Conservation (phyloP, 257 asterid genomes). For the Gynochthodes officinalis region DNA sequence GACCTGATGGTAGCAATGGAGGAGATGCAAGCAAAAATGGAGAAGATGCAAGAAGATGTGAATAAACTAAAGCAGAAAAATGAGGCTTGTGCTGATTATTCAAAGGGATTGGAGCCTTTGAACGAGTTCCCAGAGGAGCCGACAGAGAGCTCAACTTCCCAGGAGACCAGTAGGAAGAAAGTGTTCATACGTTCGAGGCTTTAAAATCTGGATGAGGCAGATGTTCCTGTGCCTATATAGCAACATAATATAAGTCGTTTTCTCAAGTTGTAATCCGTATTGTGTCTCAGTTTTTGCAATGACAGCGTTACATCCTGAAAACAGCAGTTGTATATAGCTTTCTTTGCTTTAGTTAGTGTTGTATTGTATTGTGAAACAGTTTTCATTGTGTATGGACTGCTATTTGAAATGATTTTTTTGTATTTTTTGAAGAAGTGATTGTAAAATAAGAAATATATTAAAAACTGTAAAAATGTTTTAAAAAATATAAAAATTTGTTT, state of each 20-base stretch:
- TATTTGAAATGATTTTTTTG: no score
- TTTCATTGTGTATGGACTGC: no score
- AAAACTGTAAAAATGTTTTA: no score
- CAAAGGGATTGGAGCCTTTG: slow-evolving; percentile 29
- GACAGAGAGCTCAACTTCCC: slow-evolving; percentile 30
- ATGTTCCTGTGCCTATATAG: not conserved
- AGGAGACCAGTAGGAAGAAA: slow-evolving; percentile 29
- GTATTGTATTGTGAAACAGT: no score
- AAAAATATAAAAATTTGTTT: no score
- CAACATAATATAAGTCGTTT: no score
- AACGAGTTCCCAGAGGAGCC: slow-evolving; percentile 41
- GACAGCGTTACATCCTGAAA: not conserved
- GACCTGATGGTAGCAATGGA: slow-evolving; percentile 37
- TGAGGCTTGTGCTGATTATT: slow-evolving; percentile 20
- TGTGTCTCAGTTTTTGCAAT: not conserved
- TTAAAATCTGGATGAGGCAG: slow-evolving; percentile 17
- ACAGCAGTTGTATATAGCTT: slow-evolving; percentile 3
- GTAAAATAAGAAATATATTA: no score
- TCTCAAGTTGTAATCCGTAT: not conserved
- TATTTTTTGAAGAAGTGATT: no score
- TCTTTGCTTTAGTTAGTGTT: not conserved
- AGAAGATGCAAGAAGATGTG: slow-evolving; percentile 48
- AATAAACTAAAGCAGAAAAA: slow-evolving; percentile 30
- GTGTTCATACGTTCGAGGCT: slow-evolving; percentile 68
- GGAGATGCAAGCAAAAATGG: slow-evolving; percentile 62